Conservation (phyloP, 768 basidiomycete genomes). For the Tulasnella sp. region DNA sequence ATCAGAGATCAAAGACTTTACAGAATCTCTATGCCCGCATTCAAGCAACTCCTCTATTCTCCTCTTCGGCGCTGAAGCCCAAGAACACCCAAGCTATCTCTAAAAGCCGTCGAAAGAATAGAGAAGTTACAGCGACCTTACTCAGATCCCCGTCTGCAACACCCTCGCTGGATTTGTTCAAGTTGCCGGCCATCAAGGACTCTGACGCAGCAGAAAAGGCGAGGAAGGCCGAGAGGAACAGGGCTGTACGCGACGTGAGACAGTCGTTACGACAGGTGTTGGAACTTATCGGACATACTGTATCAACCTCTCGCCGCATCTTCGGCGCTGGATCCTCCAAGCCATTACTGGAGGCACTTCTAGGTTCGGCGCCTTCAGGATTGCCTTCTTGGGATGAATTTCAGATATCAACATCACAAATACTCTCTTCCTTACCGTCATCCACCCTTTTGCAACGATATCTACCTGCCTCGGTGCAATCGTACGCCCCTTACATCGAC, state of each 20-base stretch:
- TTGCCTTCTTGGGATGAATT: conserved; percentile 28
- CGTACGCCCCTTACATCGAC: conserved; percentile 80
- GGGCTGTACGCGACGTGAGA: conserved; percentile 38
- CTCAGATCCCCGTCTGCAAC: conserved; percentile 37
- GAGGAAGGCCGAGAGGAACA: conserved; percentile 21
- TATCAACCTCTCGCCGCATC: conserved; percentile 42
- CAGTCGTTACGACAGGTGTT: conserved; percentile 41
- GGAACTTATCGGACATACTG: conserved; percentile 44
- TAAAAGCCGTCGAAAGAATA: conserved; percentile 5
- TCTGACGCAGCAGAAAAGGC: conserved; percentile 27
- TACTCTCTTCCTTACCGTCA: conserved; percentile 65
- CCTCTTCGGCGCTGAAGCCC: neutral
- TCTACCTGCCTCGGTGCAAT: conserved; percentile 53
- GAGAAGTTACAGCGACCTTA: conserved; percentile 25
- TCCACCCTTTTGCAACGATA: conserved; percentile 62
- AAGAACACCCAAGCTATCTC: conserved; percentile 12
- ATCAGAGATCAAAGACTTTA: conserved; percentile 34
- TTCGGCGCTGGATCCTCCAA: conserved; percentile 32
- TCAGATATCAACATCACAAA: conserved; percentile 44
- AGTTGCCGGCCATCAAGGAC: conserved; percentile 11
- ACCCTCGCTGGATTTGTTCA: conserved; percentile 23
- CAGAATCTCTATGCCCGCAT: conserved; percentile 9
- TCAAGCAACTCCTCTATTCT: neutral
- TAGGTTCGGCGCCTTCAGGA: conserved; percentile 51
- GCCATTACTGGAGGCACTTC: conserved; percentile 43